phyloP scores from a whole-genome alignment of 2,329 filamentous ascomycete genomes.

The Coleophoma cylindrospora region DNA sequence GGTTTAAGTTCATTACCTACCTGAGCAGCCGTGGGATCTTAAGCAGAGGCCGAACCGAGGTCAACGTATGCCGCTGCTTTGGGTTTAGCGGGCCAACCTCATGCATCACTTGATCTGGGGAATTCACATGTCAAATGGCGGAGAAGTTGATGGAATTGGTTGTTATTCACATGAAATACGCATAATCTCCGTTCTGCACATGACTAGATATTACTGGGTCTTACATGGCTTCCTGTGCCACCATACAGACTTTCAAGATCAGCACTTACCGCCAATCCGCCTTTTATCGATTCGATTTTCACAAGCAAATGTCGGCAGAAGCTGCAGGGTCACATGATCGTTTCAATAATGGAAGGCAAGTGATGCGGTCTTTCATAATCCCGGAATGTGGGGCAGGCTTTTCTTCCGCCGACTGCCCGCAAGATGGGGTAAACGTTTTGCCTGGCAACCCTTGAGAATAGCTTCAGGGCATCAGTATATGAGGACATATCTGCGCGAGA shows the following conservation, averaged over 20 bases:
- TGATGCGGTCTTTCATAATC: too few relatives aligned
- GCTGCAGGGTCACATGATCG: neutral
- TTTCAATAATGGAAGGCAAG: neutral
- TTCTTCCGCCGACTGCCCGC: too few relatives aligned
- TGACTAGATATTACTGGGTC: neutral
- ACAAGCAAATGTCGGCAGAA: neutral
- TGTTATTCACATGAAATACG: neutral
- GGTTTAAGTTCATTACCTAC: too few relatives aligned
- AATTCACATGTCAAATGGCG: conserved; percentile 2
- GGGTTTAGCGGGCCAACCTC: neutral
- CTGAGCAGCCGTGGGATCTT: neutral
- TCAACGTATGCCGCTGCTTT: neutral
- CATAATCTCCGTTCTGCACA: neutral
- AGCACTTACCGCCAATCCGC: neutral
- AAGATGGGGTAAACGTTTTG: too few relatives aligned
- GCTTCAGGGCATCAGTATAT: too few relatives aligned
- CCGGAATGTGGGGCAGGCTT: too few relatives aligned
- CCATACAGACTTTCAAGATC: neutral
- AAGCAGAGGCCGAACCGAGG: neutral
- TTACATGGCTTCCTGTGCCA: neutral
- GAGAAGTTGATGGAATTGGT: neutral
- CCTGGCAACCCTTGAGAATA: too few relatives aligned
- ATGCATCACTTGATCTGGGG: neutral
- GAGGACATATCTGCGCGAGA: too few relatives aligned
- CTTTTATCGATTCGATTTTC: neutral